These are phyloP conservation scores for Fusarium stilboides DNA, from an alignment of 2,329 filamentous ascomycete genomes.

Conservation along the genomic window DNA sequence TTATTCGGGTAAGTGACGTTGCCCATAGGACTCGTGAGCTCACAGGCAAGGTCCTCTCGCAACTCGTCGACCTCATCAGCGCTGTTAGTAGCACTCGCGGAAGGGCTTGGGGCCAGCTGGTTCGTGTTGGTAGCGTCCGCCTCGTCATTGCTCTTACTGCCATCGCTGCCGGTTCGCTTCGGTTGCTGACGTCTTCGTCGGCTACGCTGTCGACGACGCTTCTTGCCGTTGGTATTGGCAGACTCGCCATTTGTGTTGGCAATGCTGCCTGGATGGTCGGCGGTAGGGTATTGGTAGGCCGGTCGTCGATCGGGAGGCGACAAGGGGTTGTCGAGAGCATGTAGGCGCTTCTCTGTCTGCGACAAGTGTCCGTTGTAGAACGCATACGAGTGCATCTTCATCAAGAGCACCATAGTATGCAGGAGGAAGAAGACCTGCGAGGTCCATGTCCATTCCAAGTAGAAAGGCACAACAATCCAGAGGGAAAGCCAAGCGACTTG, in stretches of 20 bases:
- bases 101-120: slow-evolving; percentile 19
- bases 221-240: slow-evolving; percentile 39
- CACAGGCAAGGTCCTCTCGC: slow-evolving; percentile 88
- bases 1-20: slow-evolving; percentile 92
- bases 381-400: slow-evolving; percentile 99
- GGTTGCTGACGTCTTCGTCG: slow-evolving; percentile 35
- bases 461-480: slow-evolving; percentile 89
- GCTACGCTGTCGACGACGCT: slow-evolving; percentile 43
- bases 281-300: slow-evolving; percentile 82
- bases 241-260: slow-evolving; percentile 49
- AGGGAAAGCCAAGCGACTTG: slow-evolving; percentile 84
- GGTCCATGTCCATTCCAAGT: slow-evolving; percentile 95
- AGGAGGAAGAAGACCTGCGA: slow-evolving; percentile 95
- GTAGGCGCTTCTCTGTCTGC: slow-evolving; percentile 86
- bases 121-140: slow-evolving; percentile 37
- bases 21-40: slow-evolving; percentile 92
- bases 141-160: slow-evolving; percentile 48
- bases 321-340: slow-evolving; percentile 81
- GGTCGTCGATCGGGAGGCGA: slow-evolving; percentile 74
- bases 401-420: slow-evolving; percentile 90
- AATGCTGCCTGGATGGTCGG: slow-evolving; percentile 62
- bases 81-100: slow-evolving; percentile 45
- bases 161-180: slow-evolving; percentile 39
- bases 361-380: slow-evolving; percentile 98
- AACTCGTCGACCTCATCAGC: slow-evolving; percentile 75